Evolutionary conservation across 2,329 filamentous ascomycete genomes (phyloP), one percentile per base, ranked within the genome.

Genomic region (Teratosphaeria zuluensis): DNA sequence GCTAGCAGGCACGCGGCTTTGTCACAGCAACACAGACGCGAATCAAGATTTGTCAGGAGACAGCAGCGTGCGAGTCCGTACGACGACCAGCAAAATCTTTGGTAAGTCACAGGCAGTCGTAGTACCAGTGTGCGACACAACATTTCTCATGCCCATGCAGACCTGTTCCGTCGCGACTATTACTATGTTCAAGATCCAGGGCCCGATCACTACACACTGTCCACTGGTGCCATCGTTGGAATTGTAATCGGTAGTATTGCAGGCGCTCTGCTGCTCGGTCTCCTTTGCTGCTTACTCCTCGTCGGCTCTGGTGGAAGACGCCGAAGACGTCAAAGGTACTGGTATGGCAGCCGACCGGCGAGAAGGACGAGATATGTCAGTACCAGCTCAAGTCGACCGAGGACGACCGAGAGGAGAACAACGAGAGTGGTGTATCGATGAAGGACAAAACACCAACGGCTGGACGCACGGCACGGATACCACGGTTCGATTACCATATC

Each of bases 181-280:
- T 48, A 48, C 16, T 48, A 48, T 19, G 42, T 19, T 5, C 16
- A 48, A 16, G 16, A 21, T 11, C 9, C n/a, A 8, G 42, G 42
- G 11, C 35, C 35, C 4, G 3, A 48, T 5, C 4, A 21, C 42
- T 48, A n/a, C n/a, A 19, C 8, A n/a, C 42, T 48, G n/a, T 53
- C 76, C 0, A 78, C 84, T 0, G 84, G 81, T 56, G 78, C 79
- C 46, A 79, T 87, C 1, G 82, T 78, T 9, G 84, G 84, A 57
- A 85, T 86, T 59, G 80, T 81, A 4, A 73, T 83, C 31, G 81
- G 81, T 61, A 77, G 76, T 58, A 77, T 83, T 24, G 75, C 72
- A 4, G 81, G 78, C 54, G 81, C 82, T 70, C 69, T 83, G 24
- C 71, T 83, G 5, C 61, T 80, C 35, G 81, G 78, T 77, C 73